Evolutionary conservation across 2,329 filamentous ascomycete species (phyloP).

Genomic region (Blastomyces percursus): DNA sequence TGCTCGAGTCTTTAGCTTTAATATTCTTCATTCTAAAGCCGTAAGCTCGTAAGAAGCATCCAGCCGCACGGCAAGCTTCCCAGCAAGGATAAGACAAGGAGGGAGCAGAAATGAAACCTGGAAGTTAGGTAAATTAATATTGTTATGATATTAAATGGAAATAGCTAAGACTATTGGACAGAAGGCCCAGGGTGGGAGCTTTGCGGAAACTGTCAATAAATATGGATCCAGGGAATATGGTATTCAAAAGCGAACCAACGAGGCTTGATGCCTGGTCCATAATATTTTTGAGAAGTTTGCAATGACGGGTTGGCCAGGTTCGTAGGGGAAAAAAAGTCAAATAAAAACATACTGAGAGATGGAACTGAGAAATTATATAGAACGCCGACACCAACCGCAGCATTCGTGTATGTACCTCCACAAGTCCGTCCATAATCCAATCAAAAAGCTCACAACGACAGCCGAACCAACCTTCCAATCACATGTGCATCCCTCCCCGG

Average conservation of each 20-base stretch:
- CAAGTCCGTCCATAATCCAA: too few relatives aligned
- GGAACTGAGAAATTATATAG: not conserved
- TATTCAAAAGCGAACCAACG: not conserved
- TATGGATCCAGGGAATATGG: not conserved
- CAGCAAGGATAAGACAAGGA: too few relatives aligned
- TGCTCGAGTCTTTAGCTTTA: not conserved
- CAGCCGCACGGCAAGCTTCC: too few relatives aligned
- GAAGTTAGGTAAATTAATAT: not conserved
- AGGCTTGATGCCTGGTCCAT: not conserved
- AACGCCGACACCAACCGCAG: too few relatives aligned
- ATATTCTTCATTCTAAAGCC: not conserved
- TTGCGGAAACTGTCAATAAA: not conserved
- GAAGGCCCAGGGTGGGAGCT: not conserved
- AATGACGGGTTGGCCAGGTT: not conserved
- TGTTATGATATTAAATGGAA: not conserved
- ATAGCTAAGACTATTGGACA: not conserved
- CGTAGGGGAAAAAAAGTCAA: not conserved
- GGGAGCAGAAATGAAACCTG: too few relatives aligned
- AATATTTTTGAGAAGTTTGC: not conserved
- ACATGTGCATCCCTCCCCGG: too few relatives aligned
- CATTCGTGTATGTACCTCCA: too few relatives aligned
- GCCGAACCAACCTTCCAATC: too few relatives aligned
- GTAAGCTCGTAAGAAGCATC: too few relatives aligned
- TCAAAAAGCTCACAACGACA: too few relatives aligned
- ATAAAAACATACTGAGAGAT: not conserved